These are phyloP conservation scores for Abelmoschus esculentus DNA, from an alignment of 345 rosid genomes.

Conservation along the genomic window DNA sequence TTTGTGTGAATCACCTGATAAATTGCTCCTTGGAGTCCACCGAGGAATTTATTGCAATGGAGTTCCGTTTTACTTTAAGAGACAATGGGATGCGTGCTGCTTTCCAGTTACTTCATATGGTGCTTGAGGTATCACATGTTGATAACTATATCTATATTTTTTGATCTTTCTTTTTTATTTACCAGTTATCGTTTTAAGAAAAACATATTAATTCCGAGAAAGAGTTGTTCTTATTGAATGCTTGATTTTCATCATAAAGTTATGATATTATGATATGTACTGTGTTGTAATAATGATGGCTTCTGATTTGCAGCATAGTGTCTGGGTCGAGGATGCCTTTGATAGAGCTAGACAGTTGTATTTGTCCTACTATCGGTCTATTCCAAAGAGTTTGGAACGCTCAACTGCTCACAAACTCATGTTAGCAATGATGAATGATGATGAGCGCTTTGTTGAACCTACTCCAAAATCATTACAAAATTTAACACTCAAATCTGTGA, in stretches of 20 bases:
- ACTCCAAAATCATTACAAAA: conserved; percentile 74
- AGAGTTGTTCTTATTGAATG: not conserved
- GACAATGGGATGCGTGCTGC: conserved; percentile 99
- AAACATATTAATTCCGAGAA: not conserved
- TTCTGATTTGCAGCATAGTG: conserved; percentile 75
- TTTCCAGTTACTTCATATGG: conserved; percentile 98
- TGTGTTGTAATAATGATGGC: conserved; percentile 11
- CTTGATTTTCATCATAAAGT: not conserved
- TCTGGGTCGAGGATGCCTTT: conserved; percentile 99
- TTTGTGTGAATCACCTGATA: conserved; percentile 94
- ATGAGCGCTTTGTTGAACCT: conserved; percentile 95
- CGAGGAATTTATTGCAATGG: conserved; percentile 98
- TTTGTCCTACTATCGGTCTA: conserved; percentile 86
- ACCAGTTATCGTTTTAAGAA: not conserved
- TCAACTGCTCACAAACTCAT: conserved; percentile 98
- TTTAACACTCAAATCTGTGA: conserved; percentile 64
- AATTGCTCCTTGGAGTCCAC: conserved; percentile 99
- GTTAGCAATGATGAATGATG: conserved; percentile 93
- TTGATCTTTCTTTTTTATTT: conserved; percentile 3
- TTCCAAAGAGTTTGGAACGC: conserved; percentile 98
- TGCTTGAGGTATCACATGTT: conserved; percentile 69
- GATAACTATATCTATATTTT: conserved; percentile 1
- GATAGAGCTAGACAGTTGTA: conserved; percentile 95
- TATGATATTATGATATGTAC: not conserved
- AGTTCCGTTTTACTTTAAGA: conserved; percentile 90